Evolutionary conservation across 2,329 filamentous ascomycete species (phyloP), one percentile per base, ranked within the genome.

Genomic region (Fusarium sp.): DNA sequence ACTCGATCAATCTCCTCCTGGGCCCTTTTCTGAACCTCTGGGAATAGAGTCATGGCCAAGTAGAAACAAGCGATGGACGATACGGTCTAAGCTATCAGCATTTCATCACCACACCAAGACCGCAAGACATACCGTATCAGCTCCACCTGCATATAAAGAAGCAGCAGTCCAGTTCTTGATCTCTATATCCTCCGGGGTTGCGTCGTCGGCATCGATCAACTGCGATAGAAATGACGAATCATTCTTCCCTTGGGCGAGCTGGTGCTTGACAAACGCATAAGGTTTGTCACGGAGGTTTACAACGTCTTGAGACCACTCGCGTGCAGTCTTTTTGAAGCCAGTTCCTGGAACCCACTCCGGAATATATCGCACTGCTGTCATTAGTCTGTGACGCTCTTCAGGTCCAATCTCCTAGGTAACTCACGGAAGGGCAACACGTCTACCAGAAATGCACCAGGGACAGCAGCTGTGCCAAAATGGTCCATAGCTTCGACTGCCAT

Each of bases 1-100:
- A 70, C 55, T 9, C 46, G 11, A 13, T 68, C 67, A 25, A 68
- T 67, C 12, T 70, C 67, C 12, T 59, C 55, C 12, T 67, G 67
- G 0, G 60, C 65, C 7, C 61, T 68, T 19, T 15, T 39, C 15
- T 59, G 59, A 9, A 61, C 46, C 3, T 65, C 59, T 6, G 62
- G 62, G 5, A 49, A 59, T 1, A 51, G 9, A 1, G 44, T 41
- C 59, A 68, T 68, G 0, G 65, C 65, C 12, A 68, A 8, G 41
- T 68, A 59, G 35, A 68, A 68, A 11, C 56, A 36, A 5, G 53
- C 22, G 13, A 68, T 35, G 3, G 65, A 39, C 1, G 65, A 68
- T 3, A 68, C 65, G 2, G 59, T 68, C 65, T 63, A 6, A 1
- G 0, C 0, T 15, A 26, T 50, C 25, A 61, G 36, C 22, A 11